Evolutionary conservation across 73 alveolate species (phyloP), one percentile per base, ranked within the genome.

Genomic region (Effrenium voratum): DNA sequence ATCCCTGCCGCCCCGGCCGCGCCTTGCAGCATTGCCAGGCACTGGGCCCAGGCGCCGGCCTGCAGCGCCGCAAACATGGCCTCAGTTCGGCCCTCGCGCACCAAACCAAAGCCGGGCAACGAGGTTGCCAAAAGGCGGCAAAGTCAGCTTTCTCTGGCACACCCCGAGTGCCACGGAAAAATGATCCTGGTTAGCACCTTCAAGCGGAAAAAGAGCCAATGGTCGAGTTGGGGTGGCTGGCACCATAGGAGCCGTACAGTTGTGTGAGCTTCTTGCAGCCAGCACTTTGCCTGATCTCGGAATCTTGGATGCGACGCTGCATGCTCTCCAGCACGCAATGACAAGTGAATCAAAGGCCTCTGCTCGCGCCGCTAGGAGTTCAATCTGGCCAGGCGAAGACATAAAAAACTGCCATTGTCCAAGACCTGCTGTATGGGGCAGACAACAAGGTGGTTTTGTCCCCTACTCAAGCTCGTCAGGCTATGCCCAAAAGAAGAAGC

Each of bases 21-120:
- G 8, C 63, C 63, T 73, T 19, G 50, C 49, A 84, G 45, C 80
- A 84, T 32, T 16, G 57, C 93, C 66, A 84, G 46, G 80, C 93
- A 84, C 73, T 63, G 93, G n/a, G 52, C 50, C 93, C 93, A 84
- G 1, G 80, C 70, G 10, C 45, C 45, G 8, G 93, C 50, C 16
- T 66, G 93, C 43, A 84, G 34, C 30, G 93, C 93, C 2, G 93
- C 93, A 55, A 84, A 66, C 93, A 84, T 84, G 57, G 93, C 93
- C 93, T 83, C 45, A 40, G 52, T 13, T 16, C 16, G 5, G 55
- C 13, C 36, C 44, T 46, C n/a, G n/a, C n/a, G n/a, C n/a, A n/a
- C n/a, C n/a, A n/a, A n/a, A n/a, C n/a, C n/a, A n/a, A n/a, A n/a
- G n/a, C n/a, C n/a, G n/a, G n/a, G n/a, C n/a, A n/a, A n/a, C n/a